phyloP scores from a whole-genome alignment of 208 protist genomes.

The Crithidia fasciculata region DNA sequence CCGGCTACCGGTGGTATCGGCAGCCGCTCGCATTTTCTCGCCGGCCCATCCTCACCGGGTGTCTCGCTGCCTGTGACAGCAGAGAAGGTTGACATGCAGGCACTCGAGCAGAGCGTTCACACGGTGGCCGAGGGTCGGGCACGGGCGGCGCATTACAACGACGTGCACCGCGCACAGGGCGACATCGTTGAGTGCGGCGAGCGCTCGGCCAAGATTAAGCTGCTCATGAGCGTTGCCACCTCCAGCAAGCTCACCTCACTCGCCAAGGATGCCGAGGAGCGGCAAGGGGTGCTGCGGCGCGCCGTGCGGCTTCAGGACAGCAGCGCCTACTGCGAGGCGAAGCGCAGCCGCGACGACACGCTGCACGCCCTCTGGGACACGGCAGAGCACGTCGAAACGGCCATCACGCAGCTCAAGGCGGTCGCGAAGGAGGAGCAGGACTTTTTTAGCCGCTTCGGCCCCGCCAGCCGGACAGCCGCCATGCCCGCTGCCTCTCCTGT shows the following conservation, averaged over 20 bases:
- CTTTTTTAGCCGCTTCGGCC: slow-evolving; percentile 45
- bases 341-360: slow-evolving; percentile 45
- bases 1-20: neutral
- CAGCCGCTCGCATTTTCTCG: neutral
- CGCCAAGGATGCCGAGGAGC: slow-evolving; percentile 41
- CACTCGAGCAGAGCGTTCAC: slow-evolving; percentile 12
- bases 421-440: slow-evolving; percentile 52
- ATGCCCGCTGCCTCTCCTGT: too few species aligned
- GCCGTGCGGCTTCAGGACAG: slow-evolving; percentile 45
- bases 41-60: neutral
- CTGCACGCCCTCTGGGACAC: slow-evolving; percentile 48
- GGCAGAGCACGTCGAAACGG: slow-evolving; percentile 37
- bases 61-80: neutral
- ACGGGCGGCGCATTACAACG: slow-evolving; percentile 18
- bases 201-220: slow-evolving; percentile 37
- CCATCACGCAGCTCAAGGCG: slow-evolving; percentile 43
- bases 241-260: slow-evolving; percentile 37
- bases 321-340: slow-evolving; percentile 41
- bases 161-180: slow-evolving; percentile 19
- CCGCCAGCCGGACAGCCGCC: neutral
- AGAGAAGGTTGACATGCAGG: slow-evolving; percentile 10
- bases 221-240: slow-evolving; percentile 51
- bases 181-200: slow-evolving; percentile 48
- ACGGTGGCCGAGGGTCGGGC: slow-evolving; percentile 5
- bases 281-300: slow-evolving; percentile 48